Percentiles rank a stretch among this genome's conserved stretches.
Conservation (phyloP, 495 filamentous ascomycete genomes). For the Cercophora samala region DNA sequence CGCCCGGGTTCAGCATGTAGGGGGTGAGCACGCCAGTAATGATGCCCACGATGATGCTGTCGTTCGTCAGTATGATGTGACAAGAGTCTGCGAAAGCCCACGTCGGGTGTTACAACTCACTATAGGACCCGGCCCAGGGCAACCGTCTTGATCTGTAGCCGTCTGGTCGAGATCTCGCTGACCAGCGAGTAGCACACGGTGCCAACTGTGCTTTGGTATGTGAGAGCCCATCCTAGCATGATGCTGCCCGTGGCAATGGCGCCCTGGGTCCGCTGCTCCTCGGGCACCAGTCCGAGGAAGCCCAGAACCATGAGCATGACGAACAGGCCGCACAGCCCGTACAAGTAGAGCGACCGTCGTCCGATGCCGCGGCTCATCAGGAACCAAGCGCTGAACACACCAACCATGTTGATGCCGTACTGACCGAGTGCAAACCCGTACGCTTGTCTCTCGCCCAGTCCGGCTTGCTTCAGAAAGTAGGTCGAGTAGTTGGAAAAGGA, state of each 20-base stretch:
- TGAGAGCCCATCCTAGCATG: slow-evolving; percentile 68
- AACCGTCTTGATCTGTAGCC: slow-evolving; percentile 73
- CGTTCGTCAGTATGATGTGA: neutral
- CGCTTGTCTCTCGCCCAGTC: slow-evolving; percentile 54
- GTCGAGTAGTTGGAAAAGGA: slow-evolving; percentile 79
- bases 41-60: slow-evolving; percentile 63
- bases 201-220: slow-evolving; percentile 73
- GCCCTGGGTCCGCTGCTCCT: slow-evolving; percentile 48
- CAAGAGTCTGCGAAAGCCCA: too few species aligned
- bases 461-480: slow-evolving; percentile 72
- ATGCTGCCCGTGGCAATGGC: slow-evolving; percentile 68
- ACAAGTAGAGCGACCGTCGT: slow-evolving; percentile 67
- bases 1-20: slow-evolving; percentile 70
- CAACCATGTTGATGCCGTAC: slow-evolving; percentile 71
- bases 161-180: slow-evolving; percentile 67
- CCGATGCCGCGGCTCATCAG: slow-evolving; percentile 67
- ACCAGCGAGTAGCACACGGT: slow-evolving; percentile 78
- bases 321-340: slow-evolving; percentile 63
- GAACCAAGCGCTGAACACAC: slow-evolving; percentile 70
- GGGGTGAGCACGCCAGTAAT: slow-evolving; percentile 67
- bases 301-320: slow-evolving; percentile 68
- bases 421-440: slow-evolving; percentile 71
- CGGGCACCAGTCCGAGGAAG: slow-evolving; percentile 64
- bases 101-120: slow-evolving; percentile 28
- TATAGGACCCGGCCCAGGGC: slow-evolving; percentile 65